Percentiles rank a stretch among this genome's conserved stretches.
These are phyloP conservation scores for Populus davidiana DNA, from an alignment of 345 rosid genomes.

Conservation along the genomic window DNA sequence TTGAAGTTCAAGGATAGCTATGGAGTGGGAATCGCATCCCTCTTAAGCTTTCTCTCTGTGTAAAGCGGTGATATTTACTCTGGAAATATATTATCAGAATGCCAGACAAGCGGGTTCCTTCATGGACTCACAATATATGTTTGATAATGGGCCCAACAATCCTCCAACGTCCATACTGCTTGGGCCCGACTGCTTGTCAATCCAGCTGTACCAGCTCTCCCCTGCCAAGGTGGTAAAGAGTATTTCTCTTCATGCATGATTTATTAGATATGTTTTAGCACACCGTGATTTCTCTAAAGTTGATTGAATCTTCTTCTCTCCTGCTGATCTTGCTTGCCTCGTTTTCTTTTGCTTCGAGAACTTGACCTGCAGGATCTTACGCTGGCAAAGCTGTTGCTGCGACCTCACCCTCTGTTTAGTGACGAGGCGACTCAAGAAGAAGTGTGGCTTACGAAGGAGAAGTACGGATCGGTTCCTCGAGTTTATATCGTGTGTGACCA, in stretches of 20 bases:
- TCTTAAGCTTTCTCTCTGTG: too few species aligned
- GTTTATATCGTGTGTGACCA: conserved; percentile 19
- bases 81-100: conserved; percentile 5
- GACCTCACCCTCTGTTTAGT: neutral
- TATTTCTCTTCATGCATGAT: neutral
- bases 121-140: conserved; percentile 24
- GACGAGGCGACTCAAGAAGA: neutral
- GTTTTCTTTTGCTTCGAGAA: neutral
- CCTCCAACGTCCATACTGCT: conserved; percentile 21
- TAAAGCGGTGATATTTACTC: neutral
- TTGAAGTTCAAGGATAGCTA: too few species aligned
- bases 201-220: conserved; percentile 37
- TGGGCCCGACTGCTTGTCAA: conserved; percentile 23
- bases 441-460: conserved; percentile 11
- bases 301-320: neutral
- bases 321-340: neutral
- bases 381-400: conserved; percentile 13
- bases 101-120: neutral
- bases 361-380: conserved; percentile 17
- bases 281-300: too few species aligned
- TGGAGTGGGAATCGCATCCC: too few species aligned
- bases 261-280: too few species aligned
- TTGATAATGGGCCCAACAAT: conserved; percentile 18
- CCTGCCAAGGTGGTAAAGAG: conserved; percentile 42
- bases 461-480: conserved; percentile 20